Evolutionary conservation across 2,329 filamentous ascomycete genomes (phyloP), one percentile per base, ranked within the genome.

Genomic region (Arthrobotrys megalospora): DNA sequence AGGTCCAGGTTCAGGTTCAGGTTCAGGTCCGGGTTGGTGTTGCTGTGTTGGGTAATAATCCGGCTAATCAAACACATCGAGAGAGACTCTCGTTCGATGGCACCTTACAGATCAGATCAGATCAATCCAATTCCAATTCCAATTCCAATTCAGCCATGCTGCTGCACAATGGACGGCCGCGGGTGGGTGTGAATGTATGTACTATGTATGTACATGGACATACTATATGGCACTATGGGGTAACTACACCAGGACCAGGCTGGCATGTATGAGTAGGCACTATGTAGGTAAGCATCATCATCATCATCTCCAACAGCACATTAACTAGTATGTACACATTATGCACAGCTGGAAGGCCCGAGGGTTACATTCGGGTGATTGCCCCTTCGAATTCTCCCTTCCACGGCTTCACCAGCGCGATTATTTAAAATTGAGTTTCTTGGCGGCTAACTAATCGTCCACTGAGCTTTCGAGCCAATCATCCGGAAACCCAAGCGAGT

Each of bases 391-490:
- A 60, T 24, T 60, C 36, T 28, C 19, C 21, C 19, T 28, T 60
- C 55, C 19, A 60, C 19, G 36, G 55, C 55, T 60, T 41, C 19
- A 60, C 55, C 55, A 60, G 55, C 69, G 69, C 69, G 69, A 73
- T 65, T 73, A 73, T 73, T 73, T 66, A 52, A 73, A 72, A 66
- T 66, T 60, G 69, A 32, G 6, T 43, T 58, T 65, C 69, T 73
- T 73, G 69, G 69, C 69, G 62, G 48, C 69, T 66, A 73, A 50
- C 69, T 58, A 53, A 69, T 69, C 65, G 66, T 50, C 12, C 41
- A 12, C 45, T 41, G 38, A 34, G 36, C 32, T 14, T 47, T 34
- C 43, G 53, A 65, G 62, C 69, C 69, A 73, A 73, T 73, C 69
- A 73, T 66, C 60, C 69, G 19, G 60, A 38, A 36, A 16, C 14